phyloP scores from a whole-genome alignment of 2,329 filamentous ascomycete genomes.

The Xylariaceae sp. region DNA sequence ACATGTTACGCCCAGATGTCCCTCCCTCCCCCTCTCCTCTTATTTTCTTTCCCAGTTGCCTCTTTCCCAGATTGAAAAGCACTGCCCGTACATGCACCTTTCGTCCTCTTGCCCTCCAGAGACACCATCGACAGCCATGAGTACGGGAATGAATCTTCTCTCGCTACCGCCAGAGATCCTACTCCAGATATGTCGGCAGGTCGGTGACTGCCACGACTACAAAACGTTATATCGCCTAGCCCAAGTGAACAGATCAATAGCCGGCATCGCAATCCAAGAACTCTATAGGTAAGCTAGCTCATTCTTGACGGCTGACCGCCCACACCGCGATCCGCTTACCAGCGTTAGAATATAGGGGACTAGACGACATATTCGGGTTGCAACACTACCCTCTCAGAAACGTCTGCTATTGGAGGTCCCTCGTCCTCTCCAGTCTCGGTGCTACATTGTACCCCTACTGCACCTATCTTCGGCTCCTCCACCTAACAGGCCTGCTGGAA shows the following conservation, averaged over 20 bases:
- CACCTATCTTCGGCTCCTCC: slow-evolving; percentile 58
- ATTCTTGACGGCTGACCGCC: neutral
- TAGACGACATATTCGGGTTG: too few relatives aligned
- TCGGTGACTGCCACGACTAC: slow-evolving; percentile 52
- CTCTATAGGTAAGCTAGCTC: slow-evolving; percentile 54
- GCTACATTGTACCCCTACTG: slow-evolving; percentile 64
- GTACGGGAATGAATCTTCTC: neutral
- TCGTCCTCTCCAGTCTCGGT: slow-evolving; percentile 59
- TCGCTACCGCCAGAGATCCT: slow-evolving; percentile 53
- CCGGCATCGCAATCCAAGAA: slow-evolving; percentile 52
- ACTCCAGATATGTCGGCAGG: slow-evolving; percentile 54
- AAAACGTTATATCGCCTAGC: slow-evolving; percentile 53
- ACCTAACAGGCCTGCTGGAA: slow-evolving; percentile 55
- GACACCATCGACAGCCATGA: too few relatives aligned
- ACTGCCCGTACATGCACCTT: too few relatives aligned
- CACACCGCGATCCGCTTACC: slow-evolving; percentile 27
- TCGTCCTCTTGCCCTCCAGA: too few relatives aligned
- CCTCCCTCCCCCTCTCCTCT: too few relatives aligned
- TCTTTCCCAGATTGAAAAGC: too few relatives aligned
- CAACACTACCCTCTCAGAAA: too few relatives aligned
- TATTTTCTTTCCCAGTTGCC: too few relatives aligned
- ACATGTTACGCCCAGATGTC: too few relatives aligned
- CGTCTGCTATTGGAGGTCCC: slow-evolving; percentile 58
- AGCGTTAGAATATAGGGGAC: slow-evolving; percentile 42
- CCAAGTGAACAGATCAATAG: slow-evolving; percentile 52